These are phyloP conservation scores for Hypoxylon sp. DNA, from an alignment of 2,329 filamentous ascomycete species.

Conservation along the genomic window DNA sequence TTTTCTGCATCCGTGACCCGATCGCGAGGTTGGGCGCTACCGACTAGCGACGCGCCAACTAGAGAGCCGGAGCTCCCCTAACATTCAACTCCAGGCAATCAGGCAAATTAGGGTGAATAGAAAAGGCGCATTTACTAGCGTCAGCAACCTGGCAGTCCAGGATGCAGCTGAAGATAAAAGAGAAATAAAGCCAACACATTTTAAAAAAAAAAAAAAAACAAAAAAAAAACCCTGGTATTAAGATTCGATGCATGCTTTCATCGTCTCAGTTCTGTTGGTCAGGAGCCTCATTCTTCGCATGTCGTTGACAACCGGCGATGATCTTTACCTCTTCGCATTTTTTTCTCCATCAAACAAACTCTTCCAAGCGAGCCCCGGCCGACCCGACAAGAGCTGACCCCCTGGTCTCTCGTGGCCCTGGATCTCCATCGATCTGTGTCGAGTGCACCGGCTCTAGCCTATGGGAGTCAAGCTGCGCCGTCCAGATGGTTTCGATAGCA, in stretches of 20 bases:
- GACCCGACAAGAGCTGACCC: conserved; percentile 18
- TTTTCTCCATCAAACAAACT: conserved; percentile 41
- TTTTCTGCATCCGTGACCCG: not conserved
- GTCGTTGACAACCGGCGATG: conserved; percentile 33
- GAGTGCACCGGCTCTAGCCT: conserved; percentile 18
- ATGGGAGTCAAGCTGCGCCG: conserved; percentile 20
- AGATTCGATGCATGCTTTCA: not conserved
- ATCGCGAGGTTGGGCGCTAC: conserved; percentile 12
- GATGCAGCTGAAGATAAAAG: no score
- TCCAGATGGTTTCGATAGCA: conserved; percentile 13
- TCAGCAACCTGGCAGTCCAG: not conserved
- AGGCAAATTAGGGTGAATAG: not conserved
- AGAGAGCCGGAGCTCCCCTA: conserved; percentile 12
- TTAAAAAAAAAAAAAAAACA: no score
- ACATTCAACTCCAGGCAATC: not conserved
- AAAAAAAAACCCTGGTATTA: no score
- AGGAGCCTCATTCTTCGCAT: conserved; percentile 26
- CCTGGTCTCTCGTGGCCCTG: conserved; percentile 12
- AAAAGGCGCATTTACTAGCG: not conserved
- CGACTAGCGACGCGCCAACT: conserved; percentile 15
- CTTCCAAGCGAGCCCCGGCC: conserved; percentile 31
- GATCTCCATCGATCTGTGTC: conserved; percentile 34
- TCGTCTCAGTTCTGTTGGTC: not conserved
- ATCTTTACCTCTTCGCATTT: conserved; percentile 39
- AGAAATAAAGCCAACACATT: not conserved